These are phyloP conservation scores for Aspergillus hiratsukae DNA, from an alignment of 2,329 filamentous ascomycete genomes.

Conservation along the genomic window DNA sequence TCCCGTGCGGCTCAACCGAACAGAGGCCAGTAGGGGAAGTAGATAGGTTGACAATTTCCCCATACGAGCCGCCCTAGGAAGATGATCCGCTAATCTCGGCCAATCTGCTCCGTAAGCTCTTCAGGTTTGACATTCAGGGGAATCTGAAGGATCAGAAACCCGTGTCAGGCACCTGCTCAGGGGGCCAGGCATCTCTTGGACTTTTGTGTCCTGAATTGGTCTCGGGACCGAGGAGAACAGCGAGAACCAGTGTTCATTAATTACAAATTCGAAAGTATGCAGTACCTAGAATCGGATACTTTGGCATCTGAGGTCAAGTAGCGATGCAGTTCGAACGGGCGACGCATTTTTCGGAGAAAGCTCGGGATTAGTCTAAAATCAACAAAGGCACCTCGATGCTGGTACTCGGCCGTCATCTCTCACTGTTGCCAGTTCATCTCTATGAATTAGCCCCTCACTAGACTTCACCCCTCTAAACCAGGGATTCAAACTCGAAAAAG, in stretches of 20 bases:
- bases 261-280: too few species aligned
- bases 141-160: background rate
- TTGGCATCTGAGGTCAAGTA: background rate
- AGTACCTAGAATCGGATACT: too few species aligned
- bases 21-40: background rate
- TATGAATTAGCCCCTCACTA: background rate
- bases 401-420: background rate
- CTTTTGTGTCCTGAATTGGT: background rate
- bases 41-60: background rate
- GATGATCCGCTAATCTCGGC: background rate
- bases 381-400: background rate
- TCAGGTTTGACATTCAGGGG: too few species aligned
- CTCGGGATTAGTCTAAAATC: background rate
- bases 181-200: background rate
- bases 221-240: background rate
- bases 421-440: background rate
- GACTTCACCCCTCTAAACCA: too few species aligned
- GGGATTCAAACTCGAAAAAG: background rate
- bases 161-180: background rate
- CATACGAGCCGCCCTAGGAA: background rate
- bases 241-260: too few species aligned
- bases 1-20: background rate
- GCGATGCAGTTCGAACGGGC: too few species aligned
- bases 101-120: too few species aligned
- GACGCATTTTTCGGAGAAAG: background rate